Percentiles rank a stretch among this genome's conserved stretches.
Evolutionary conservation across 257 asterid genomes (phyloP).

Genomic region (Forsythia viridissima): DNA sequence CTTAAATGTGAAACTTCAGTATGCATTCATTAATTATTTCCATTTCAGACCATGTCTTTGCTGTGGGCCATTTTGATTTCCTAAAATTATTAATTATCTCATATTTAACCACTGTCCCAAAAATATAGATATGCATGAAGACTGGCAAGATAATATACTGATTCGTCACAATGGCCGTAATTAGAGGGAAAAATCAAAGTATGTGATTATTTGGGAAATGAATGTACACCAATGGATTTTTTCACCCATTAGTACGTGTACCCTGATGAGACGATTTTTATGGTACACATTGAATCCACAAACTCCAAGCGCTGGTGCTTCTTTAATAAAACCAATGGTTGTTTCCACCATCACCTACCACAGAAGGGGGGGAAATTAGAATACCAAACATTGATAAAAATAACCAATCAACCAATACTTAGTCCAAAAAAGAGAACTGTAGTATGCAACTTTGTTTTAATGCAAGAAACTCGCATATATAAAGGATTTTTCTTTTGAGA

Average conservation of each 20-base stretch:
- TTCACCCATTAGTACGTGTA: constrained; percentile 26
- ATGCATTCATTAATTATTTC: background rate
- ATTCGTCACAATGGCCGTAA: background rate
- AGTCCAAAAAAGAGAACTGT: background rate
- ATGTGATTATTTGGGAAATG: constrained; percentile 13
- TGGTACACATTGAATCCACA: constrained; percentile 89
- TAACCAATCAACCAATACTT: constrained; percentile 8
- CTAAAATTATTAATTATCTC: background rate
- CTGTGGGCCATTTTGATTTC: background rate
- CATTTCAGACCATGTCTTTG: background rate
- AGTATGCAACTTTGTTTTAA: too few relatives aligned
- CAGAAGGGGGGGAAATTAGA: background rate
- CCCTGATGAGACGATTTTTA: constrained; percentile 94
- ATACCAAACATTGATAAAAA: constrained; percentile 8
- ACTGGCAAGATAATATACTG: background rate
- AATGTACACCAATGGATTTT: constrained; percentile 11
- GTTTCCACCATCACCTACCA: constrained; percentile 65
- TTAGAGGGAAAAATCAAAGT: background rate
- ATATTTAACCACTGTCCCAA: constrained; percentile 10
- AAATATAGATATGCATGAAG: background rate
- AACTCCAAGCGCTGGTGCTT: constrained; percentile 66
- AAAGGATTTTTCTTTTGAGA: too few relatives aligned
- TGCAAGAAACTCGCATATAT: too few relatives aligned
- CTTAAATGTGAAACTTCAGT: background rate
- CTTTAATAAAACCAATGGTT: constrained; percentile 79